These are phyloP conservation scores for Aspergillus unguis DNA, from an alignment of 2,329 filamentous ascomycete species.

Conservation along the genomic window DNA sequence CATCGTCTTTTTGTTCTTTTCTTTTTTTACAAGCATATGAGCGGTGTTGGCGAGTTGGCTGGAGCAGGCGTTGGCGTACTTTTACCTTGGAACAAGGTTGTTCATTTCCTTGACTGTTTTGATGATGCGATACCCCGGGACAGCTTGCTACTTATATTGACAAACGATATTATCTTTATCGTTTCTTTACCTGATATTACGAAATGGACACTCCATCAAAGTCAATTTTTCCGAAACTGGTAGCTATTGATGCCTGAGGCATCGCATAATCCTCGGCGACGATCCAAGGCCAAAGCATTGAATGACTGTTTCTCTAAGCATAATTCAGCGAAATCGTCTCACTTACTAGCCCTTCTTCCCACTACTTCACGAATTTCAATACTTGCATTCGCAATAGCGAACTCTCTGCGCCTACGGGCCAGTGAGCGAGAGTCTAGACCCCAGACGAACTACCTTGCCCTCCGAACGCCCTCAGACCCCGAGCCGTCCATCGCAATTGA, in stretches of 20 bases:
- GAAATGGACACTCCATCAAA: too few relatives aligned
- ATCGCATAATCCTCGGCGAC: constrained; percentile 3
- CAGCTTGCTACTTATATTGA: constrained; percentile 2
- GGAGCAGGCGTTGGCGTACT: constrained; percentile 10
- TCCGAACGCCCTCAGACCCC: background rate
- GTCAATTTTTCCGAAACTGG: background rate
- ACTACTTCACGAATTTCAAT: constrained; percentile 3
- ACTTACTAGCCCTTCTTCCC: background rate
- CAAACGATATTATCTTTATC: background rate
- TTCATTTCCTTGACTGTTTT: background rate
- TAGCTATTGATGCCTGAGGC: constrained; percentile 24
- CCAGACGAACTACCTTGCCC: constrained; percentile 4
- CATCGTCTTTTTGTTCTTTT: background rate
- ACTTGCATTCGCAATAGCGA: background rate
- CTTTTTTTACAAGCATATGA: constrained; percentile 2
- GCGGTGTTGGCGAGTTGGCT: constrained; percentile 7
- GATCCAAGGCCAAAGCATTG: constrained; percentile 4
- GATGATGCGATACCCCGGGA: constrained; percentile 9
- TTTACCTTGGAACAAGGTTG: background rate
- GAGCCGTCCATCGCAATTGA: too few relatives aligned
- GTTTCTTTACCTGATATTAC: background rate
- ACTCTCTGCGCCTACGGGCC: constrained; percentile 23
- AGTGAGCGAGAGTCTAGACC: constrained; percentile 14
- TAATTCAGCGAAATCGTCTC: background rate
- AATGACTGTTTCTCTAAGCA: constrained; percentile 6